These are phyloP conservation scores for Scheffersomyces quercinus DNA, from an alignment of 1,139 yeast genomes.

Conservation along the genomic window DNA sequence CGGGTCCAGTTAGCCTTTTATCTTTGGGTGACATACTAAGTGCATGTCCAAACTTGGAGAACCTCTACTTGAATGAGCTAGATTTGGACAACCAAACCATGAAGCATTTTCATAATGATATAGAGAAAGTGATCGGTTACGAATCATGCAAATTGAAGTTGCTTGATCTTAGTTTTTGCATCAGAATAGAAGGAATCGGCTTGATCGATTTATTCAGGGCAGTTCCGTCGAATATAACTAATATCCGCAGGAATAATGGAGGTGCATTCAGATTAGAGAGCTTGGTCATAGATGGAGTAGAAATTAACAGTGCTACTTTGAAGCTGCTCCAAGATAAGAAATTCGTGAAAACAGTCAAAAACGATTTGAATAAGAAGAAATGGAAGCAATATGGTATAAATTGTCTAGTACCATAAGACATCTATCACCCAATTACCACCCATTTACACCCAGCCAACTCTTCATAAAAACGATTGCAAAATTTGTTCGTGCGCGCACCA, in stretches of 20 bases:
- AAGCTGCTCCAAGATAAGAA: conserved; percentile 19
- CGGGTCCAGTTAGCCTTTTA: conserved; percentile 12
- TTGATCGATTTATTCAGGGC: conserved; percentile 33
- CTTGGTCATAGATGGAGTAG: conserved; percentile 37
- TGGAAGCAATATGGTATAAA: conserved; percentile 44
- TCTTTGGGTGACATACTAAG: conserved; percentile 23
- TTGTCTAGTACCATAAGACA: conserved; percentile 16
- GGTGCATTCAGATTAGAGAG: conserved; percentile 17
- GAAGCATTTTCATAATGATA: conserved; percentile 29
- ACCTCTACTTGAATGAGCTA: conserved; percentile 34
- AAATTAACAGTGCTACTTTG: conserved; percentile 33
- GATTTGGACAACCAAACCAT: conserved; percentile 41
- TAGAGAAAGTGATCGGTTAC: conserved; percentile 17
- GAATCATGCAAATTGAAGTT: conserved; percentile 17
- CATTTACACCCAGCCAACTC: background rate
- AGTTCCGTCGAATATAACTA: conserved; percentile 8
- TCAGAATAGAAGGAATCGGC: conserved; percentile 39
- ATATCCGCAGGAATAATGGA: conserved; percentile 1
- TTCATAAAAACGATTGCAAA: background rate
- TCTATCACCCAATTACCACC: too few species aligned
- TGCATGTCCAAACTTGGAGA: conserved; percentile 23
- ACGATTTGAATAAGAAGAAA: conserved; percentile 27
- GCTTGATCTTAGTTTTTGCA: conserved; percentile 41
- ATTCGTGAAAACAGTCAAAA: conserved; percentile 20
- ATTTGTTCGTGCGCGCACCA: background rate